A percentile compares a stretch with the other conserved stretches of the same genome.
Conservation (phyloP, 441 rosid genomes). For the Mallotus repandus region DNA sequence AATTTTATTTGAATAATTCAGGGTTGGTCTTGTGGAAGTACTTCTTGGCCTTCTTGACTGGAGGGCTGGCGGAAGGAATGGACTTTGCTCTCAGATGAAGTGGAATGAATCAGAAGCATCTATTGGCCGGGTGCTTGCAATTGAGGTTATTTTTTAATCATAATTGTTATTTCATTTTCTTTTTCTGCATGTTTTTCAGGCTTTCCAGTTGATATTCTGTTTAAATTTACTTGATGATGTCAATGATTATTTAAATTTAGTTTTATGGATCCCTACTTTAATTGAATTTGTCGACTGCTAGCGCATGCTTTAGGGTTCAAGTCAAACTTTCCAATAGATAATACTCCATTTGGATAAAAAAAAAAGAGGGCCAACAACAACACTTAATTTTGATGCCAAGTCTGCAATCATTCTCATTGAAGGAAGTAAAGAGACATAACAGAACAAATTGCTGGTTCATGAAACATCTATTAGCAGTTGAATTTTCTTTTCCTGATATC, state of each 20-base stretch:
- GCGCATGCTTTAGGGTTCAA: background rate
- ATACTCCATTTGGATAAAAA: background rate
- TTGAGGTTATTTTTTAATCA: slow-evolving; percentile 58
- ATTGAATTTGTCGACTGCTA: background rate
- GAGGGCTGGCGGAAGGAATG: slow-evolving; percentile 94
- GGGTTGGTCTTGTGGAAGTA: slow-evolving; percentile 96
- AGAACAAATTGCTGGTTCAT: background rate
- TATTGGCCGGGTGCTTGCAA: slow-evolving; percentile 95
- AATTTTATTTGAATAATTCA: slow-evolving; percentile 32
- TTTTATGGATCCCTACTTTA: background rate
- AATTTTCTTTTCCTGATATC: background rate
- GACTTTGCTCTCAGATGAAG: slow-evolving; percentile 92
- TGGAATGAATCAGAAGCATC: slow-evolving; percentile 99
- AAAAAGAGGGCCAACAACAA: background rate
- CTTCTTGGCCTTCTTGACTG: slow-evolving; percentile 99
- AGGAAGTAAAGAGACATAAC: background rate
- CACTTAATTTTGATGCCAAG: background rate
- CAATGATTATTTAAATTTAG: background rate
- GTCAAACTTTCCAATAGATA: background rate
- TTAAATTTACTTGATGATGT: background rate
- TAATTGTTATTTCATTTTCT: background rate
- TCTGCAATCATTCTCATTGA: background rate
- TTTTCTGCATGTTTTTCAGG: background rate
- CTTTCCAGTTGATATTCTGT: slow-evolving; percentile 7
- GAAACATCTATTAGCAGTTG: background rate